Conservation (phyloP, 164 flowering plant genomes). For the Aristolochia contorta region DNA sequence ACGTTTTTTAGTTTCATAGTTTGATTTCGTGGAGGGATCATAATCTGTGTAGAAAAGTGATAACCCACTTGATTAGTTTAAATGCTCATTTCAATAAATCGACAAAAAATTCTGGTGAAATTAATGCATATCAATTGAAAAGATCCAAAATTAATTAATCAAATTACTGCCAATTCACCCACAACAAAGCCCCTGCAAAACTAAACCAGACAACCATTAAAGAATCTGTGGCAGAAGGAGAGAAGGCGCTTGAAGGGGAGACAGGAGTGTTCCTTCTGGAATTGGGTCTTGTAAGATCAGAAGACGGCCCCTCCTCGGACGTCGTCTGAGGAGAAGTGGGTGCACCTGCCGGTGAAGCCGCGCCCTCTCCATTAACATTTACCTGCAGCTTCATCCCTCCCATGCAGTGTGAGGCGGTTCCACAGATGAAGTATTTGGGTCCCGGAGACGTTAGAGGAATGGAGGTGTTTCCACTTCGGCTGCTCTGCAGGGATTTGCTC, state of each 20-base stretch:
- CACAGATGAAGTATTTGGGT: conserved; percentile 42
- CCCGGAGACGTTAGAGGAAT: conserved; percentile 30
- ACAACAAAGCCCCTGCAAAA: conserved; percentile 12
- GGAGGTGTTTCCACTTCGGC: conserved; percentile 26
- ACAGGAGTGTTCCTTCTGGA: neutral
- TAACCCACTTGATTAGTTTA: no score
- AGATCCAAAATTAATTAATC: no score
- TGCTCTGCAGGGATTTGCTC: conserved; percentile 15
- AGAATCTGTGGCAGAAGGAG: conserved; percentile 6
- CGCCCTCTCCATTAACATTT: conserved; percentile 20
- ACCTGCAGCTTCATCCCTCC: conserved; percentile 45
- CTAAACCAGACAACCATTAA: conserved; percentile 9
- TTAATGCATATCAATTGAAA: no score
- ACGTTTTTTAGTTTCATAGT: no score
- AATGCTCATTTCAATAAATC: no score
- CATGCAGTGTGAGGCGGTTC: conserved; percentile 35
- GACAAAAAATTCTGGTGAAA: no score
- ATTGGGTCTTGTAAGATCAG: neutral
- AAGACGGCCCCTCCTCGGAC: neutral
- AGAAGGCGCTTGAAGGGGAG: conserved; percentile 17
- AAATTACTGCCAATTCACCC: neutral
- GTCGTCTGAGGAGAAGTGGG: conserved; percentile 16
- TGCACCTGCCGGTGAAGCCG: conserved; percentile 25
- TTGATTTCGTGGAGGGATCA: no score
- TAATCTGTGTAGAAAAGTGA: no score